phyloP scores from a whole-genome alignment of 1,284 basidiomycete species.

The Tilletiopsis washingtonensis region DNA sequence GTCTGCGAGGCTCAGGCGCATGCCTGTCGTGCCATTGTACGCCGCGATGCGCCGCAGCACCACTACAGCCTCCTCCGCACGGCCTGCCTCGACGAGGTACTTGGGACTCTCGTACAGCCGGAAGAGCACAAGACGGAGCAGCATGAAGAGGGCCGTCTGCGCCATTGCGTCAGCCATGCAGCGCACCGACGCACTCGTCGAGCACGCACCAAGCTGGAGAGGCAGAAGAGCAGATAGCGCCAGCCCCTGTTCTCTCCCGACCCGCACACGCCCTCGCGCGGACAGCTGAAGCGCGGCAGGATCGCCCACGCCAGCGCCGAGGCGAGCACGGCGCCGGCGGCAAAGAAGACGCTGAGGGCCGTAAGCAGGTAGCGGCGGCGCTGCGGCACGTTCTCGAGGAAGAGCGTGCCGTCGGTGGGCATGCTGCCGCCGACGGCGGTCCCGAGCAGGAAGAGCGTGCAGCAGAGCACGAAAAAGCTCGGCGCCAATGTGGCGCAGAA shows the following conservation, averaged over 20 bases:
- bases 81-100: slow-evolving; percentile 28
- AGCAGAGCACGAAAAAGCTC: slow-evolving; percentile 66
- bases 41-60: slow-evolving; percentile 30
- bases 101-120: slow-evolving; percentile 79
- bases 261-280: neutral
- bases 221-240: slow-evolving; percentile 20
- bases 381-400: slow-evolving; percentile 87
- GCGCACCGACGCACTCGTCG: neutral
- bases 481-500: slow-evolving; percentile 67
- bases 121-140: slow-evolving; percentile 74
- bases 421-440: slow-evolving; percentile 74
- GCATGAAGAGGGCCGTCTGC: slow-evolving; percentile 79
- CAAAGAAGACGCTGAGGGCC: slow-evolving; percentile 75
- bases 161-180: slow-evolving; percentile 1
- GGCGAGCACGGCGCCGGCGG: slow-evolving; percentile 24
- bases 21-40: slow-evolving; percentile 28
- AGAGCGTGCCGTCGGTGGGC: slow-evolving; percentile 90
- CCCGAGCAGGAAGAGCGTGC: slow-evolving; percentile 76
- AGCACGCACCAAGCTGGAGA: slow-evolving; percentile 12
- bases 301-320: slow-evolving; percentile 19
- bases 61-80: slow-evolving; percentile 26
- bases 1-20: slow-evolving; percentile 13
- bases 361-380: slow-evolving; percentile 87
- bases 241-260: slow-evolving; percentile 9
- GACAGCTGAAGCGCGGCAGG: slow-evolving; percentile 13